phyloP scores from a whole-genome alignment of 208 protist genomes.

The Entamoeba dispar region DNA sequence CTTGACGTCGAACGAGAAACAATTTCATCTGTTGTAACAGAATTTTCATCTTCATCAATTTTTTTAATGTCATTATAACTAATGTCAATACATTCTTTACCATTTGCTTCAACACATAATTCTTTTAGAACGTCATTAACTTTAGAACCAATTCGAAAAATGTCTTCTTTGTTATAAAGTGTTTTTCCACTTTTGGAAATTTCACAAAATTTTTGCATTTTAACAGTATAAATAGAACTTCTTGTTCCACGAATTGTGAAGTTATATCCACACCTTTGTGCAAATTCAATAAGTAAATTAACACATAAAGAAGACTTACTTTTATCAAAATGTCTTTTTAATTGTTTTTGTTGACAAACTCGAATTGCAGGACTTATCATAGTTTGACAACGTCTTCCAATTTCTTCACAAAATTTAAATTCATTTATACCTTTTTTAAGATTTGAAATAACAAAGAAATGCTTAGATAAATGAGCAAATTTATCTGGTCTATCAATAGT shows the following conservation, averaged over 20 bases:
- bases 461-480: neutral
- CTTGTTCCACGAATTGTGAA: neutral
- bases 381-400: neutral
- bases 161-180: neutral
- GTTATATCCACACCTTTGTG: neutral
- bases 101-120: neutral
- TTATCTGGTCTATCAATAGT: neutral
- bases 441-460: neutral
- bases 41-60: neutral
- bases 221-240: neutral
- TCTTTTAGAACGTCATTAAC: neutral
- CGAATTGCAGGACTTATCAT: neutral
- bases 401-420: neutral
- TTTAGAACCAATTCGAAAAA: neutral
- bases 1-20: neutral
- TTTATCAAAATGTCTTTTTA: neutral
- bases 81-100: neutral
- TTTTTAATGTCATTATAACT: neutral
- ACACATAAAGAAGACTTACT: neutral
- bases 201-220: neutral
- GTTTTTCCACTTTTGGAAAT: neutral
- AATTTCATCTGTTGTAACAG: neutral
- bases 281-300: neutral
- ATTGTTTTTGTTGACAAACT: neutral
- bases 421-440: neutral